Percentiles rank a stretch among this genome's conserved stretches.
Evolutionary conservation across 768 basidiomycete genomes (phyloP).

Genomic region (Naematelia encephala): DNA sequence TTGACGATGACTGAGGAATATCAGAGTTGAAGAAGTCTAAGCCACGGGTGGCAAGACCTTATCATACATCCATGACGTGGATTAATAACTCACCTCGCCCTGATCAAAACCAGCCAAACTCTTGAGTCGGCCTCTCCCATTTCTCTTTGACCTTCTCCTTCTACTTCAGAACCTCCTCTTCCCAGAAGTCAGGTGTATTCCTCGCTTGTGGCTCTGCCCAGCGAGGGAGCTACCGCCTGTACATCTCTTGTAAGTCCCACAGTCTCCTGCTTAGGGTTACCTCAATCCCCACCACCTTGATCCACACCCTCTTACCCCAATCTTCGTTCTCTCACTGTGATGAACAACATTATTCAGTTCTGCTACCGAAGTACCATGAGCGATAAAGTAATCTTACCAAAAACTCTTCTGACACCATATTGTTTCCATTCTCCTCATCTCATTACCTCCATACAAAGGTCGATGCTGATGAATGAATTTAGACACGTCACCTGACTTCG

Average conservation of each 20-base stretch:
- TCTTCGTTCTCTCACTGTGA: slow-evolving; percentile 21
- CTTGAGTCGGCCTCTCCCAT: background rate
- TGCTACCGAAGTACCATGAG: slow-evolving; percentile 49
- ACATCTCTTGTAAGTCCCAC: background rate
- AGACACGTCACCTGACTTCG: background rate
- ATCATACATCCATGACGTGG: background rate
- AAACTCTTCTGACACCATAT: slow-evolving; percentile 36
- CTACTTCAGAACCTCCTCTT: background rate
- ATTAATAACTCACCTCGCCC: background rate
- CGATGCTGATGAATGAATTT: background rate
- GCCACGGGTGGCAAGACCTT: slow-evolving; percentile 14
- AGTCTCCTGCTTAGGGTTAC: background rate
- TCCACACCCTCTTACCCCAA: background rate
- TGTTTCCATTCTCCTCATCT: slow-evolving; percentile 6
- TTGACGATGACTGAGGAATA: too few relatives aligned
- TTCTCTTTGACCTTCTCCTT: slow-evolving; percentile 1
- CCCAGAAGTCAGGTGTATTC: background rate
- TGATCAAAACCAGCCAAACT: slow-evolving; percentile 1
- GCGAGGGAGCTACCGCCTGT: background rate
- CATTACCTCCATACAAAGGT: background rate
- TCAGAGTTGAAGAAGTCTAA: background rate
- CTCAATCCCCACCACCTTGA: too few relatives aligned
- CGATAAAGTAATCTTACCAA: slow-evolving; percentile 43
- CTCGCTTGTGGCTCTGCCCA: background rate
- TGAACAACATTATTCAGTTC: slow-evolving; percentile 46